These are phyloP conservation scores for Aureobasidium uvarum DNA, from an alignment of 2,329 filamentous ascomycete species.

Conservation along the genomic window DNA sequence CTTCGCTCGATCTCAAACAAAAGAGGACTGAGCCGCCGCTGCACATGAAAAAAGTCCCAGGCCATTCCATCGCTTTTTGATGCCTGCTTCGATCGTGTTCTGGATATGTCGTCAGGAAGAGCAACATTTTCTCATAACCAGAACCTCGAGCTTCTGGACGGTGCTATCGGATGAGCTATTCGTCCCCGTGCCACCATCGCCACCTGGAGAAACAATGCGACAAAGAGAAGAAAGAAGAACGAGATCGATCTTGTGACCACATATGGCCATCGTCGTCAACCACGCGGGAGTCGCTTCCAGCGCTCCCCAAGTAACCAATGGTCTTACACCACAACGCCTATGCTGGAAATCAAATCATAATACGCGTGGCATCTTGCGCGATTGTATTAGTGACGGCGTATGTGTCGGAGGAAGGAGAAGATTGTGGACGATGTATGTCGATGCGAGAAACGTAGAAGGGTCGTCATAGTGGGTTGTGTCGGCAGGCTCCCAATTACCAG, in stretches of 20 bases:
- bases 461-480: constrained; percentile 30
- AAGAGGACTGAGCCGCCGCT: background rate
- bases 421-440: constrained; percentile 14
- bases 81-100: background rate
- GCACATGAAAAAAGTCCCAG: background rate
- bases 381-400: constrained; percentile 27
- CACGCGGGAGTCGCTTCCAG: constrained; percentile 11
- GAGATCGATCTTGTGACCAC: constrained; percentile 9
- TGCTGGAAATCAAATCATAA: constrained; percentile 28
- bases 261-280: constrained; percentile 6
- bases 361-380: constrained; percentile 15
- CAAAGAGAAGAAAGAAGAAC: constrained; percentile 4
- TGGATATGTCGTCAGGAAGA: background rate
- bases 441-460: constrained; percentile 23
- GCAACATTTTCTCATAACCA: background rate
- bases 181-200: background rate
- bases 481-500: constrained; percentile 72
- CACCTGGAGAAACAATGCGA: background rate
- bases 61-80: constrained; percentile 4
- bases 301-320: constrained; percentile 22
- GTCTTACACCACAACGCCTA: constrained; percentile 27
- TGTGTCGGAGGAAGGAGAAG: constrained; percentile 18
- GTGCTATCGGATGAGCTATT: background rate
- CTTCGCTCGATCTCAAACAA: background rate
- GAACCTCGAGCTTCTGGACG: background rate